Evolutionary conservation across 2,329 filamentous ascomycete genomes (phyloP).

Genomic region (Coccinonectria pachysandricola): DNA sequence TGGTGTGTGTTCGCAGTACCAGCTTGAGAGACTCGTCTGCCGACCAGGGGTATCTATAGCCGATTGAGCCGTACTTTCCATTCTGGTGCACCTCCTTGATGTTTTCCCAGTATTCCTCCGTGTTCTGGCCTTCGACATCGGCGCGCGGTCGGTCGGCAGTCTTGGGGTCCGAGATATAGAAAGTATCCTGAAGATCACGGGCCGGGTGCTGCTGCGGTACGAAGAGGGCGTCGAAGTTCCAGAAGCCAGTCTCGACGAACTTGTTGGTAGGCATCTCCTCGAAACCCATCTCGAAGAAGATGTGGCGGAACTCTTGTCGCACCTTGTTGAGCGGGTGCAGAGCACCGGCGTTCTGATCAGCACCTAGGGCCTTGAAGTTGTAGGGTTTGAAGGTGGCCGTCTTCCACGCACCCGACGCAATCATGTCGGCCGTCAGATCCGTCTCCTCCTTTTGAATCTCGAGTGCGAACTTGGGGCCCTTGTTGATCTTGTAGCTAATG

Average conservation of each 20-base stretch:
- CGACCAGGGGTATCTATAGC: conserved; percentile 91
- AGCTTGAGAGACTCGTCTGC: conserved; percentile 77
- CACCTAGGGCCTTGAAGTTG: conserved; percentile 63
- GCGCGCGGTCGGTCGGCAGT: conserved; percentile 58
- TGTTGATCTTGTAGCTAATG: conserved; percentile 71
- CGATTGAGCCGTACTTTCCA: conserved; percentile 89
- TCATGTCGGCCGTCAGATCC: conserved; percentile 88
- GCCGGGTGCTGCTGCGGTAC: conserved; percentile 94
- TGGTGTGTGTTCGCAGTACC: conserved; percentile 93
- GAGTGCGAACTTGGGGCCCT: conserved; percentile 79
- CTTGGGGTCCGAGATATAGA: conserved; percentile 89
- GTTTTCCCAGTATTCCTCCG: conserved; percentile 80
- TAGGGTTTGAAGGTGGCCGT: conserved; percentile 77
- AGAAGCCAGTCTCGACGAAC: conserved; percentile 95
- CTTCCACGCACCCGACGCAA: conserved; percentile 83
- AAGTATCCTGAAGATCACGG: conserved; percentile 94
- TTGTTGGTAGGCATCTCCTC: conserved; percentile 94
- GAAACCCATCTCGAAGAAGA: conserved; percentile 99
- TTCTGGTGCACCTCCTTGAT: conserved; percentile 78
- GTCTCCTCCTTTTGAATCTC: conserved; percentile 91
- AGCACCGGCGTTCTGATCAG: conserved; percentile 50
- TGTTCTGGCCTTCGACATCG: conserved; percentile 52
- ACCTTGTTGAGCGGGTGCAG: conserved; percentile 81
- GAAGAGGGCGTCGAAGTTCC: conserved; percentile 97
- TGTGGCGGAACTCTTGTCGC: conserved; percentile 86